Evolutionary conservation across 2,329 filamentous ascomycete genomes (phyloP).

Genomic region (Lachnellula suecica): DNA sequence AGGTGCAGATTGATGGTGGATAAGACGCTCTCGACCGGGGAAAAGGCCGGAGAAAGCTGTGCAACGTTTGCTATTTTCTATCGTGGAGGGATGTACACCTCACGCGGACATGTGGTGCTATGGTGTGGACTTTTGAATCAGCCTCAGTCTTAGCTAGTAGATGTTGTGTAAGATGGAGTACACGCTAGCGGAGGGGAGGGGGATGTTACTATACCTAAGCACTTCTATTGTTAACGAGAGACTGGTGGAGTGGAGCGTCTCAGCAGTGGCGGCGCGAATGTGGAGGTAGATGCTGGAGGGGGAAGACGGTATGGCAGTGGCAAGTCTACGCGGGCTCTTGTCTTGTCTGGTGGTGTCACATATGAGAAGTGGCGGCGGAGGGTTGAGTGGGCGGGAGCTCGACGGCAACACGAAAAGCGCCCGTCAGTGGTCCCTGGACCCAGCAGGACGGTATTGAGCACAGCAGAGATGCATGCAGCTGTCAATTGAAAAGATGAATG

Average conservation of each 20-base stretch:
- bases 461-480: too few species aligned
- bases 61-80: neutral
- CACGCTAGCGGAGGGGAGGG: neutral
- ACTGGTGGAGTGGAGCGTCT: too few species aligned
- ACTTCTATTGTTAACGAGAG: neutral
- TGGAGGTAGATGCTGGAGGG: neutral
- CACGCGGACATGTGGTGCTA: neutral
- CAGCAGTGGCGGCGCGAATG: neutral
- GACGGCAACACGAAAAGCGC: too few species aligned
- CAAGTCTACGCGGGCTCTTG: too few species aligned
- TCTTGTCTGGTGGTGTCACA: too few species aligned
- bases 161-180: neutral
- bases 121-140: neutral
- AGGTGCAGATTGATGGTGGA: neutral
- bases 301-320: too few species aligned
- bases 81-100: neutral
- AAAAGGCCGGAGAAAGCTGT: neutral
- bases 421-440: too few species aligned
- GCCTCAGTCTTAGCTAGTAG: neutral
- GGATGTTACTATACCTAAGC: neutral
- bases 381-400: too few species aligned
- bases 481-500: too few species aligned
- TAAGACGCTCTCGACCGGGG: neutral
- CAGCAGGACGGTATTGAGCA: too few species aligned
- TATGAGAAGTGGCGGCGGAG: too few species aligned